Conservation (phyloP, 352 stramenopile species). For the Phytophthora rubi region DNA sequence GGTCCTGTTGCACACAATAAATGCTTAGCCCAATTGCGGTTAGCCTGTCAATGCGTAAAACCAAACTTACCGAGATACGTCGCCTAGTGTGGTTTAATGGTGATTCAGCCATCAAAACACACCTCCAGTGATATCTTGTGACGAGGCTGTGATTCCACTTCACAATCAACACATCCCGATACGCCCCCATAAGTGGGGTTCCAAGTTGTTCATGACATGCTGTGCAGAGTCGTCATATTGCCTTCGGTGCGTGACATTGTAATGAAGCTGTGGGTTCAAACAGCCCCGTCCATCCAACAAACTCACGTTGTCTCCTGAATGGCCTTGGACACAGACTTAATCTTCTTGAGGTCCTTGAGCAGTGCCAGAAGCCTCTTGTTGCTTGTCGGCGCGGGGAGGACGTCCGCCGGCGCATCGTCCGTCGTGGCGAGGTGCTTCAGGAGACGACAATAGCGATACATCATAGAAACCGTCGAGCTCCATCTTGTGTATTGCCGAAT, state of each 20-base stretch:
- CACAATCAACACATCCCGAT: too few relatives aligned
- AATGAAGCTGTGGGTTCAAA: too few relatives aligned
- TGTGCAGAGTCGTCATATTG: too few relatives aligned
- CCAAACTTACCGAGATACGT: neutral
- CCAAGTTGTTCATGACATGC: too few relatives aligned
- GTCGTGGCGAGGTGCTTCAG: neutral
- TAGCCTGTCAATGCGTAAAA: neutral
- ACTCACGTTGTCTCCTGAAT: neutral
- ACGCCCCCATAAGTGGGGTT: too few relatives aligned
- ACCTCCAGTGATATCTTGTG: too few relatives aligned
- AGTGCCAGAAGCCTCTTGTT: neutral
- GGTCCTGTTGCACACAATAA: conserved; percentile 1
- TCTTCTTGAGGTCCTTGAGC: neutral
- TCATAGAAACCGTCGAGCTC: neutral
- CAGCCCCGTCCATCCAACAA: neutral
- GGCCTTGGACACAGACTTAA: neutral
- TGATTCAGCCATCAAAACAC: neutral
- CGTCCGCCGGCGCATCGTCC: neutral
- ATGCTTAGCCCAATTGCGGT: neutral
- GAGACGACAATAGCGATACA: neutral
- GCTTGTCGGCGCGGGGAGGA: neutral
- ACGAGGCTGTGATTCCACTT: too few relatives aligned
- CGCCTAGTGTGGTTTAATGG: neutral
- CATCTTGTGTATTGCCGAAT: neutral
- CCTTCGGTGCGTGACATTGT: too few relatives aligned